Conservation (phyloP, 257 asterid species). For the Primulina tabacum region DNA sequence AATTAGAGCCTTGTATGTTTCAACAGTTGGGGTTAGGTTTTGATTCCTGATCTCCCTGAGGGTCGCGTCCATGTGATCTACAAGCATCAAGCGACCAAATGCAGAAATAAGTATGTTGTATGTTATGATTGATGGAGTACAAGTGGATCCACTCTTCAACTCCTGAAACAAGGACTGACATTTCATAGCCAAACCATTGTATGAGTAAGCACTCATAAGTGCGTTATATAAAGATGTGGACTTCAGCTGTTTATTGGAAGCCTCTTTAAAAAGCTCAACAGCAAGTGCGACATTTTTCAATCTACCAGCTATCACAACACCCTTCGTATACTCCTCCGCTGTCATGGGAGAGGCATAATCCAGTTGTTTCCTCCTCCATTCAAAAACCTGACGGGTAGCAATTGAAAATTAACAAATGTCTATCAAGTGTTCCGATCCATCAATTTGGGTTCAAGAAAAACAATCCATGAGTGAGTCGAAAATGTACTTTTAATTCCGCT, state of each 20-base stretch:
- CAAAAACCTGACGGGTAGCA: conserved; percentile 52
- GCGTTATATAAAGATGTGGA: conserved; percentile 56
- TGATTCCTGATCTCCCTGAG: conserved; percentile 47
- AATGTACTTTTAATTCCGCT: background rate
- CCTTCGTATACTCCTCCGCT: conserved; percentile 70
- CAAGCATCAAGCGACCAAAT: conserved; percentile 60
- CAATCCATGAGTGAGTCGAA: background rate
- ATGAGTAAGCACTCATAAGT: conserved; percentile 62
- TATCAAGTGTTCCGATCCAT: background rate
- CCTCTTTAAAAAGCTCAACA: conserved; percentile 62
- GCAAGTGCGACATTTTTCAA: conserved; percentile 55
- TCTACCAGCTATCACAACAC: conserved; percentile 59
- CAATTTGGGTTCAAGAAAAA: background rate
- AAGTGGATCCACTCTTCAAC: conserved; percentile 49
- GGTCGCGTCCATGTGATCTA: conserved; percentile 77
- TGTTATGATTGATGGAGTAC: conserved; percentile 62
- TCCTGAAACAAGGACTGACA: conserved; percentile 60
- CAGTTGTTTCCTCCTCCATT: conserved; percentile 73
- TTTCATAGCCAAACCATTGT: conserved; percentile 42
- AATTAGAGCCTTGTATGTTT: conserved; percentile 60
- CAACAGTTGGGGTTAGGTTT: conserved; percentile 45
- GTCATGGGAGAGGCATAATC: conserved; percentile 60
- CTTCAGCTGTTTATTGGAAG: conserved; percentile 49
- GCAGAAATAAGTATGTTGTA: conserved; percentile 82
- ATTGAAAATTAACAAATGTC: conserved; percentile 10